Evolutionary conservation across 2,329 filamentous ascomycete genomes (phyloP).

Genomic region (Didymella lethalis): DNA sequence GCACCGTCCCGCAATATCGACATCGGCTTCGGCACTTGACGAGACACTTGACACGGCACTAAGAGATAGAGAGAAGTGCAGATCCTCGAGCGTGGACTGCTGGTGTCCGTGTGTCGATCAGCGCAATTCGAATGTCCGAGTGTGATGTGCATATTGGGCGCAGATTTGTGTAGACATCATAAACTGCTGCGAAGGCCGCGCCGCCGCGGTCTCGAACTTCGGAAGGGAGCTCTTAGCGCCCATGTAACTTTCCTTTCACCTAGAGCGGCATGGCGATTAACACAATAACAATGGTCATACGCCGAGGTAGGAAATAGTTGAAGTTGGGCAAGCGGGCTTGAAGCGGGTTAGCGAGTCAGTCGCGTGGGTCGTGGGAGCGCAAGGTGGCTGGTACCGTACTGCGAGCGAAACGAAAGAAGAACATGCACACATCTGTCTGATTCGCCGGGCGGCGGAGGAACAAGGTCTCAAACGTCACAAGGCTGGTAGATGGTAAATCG

Average conservation of each 20-base stretch:
- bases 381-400: slow-evolving; percentile 3
- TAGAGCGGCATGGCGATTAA: background rate
- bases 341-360: slow-evolving; percentile 16
- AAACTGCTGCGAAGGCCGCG: too few relatives aligned
- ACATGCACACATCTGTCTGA: background rate
- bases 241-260: background rate
- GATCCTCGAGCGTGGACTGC: slow-evolving; percentile 10
- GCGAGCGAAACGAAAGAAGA: background rate
- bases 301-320: background rate
- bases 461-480: background rate
- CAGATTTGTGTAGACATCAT: background rate
- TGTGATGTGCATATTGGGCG: background rate
- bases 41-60: background rate
- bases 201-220: background rate
- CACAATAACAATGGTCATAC: background rate
- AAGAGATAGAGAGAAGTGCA: background rate
- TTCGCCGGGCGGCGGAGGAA: background rate
- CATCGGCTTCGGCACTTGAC: slow-evolving; percentile 1
- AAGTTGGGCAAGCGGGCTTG: background rate
- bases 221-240: background rate
- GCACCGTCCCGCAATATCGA: background rate
- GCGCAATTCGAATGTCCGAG: slow-evolving; percentile 3
- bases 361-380: background rate
- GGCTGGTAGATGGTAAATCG: slow-evolving; percentile 9
- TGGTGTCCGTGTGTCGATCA: slow-evolving; percentile 24